Evolutionary conservation across 2,329 filamentous ascomycete genomes (phyloP).

Genomic region (Pleurostoma richardsiae): DNA sequence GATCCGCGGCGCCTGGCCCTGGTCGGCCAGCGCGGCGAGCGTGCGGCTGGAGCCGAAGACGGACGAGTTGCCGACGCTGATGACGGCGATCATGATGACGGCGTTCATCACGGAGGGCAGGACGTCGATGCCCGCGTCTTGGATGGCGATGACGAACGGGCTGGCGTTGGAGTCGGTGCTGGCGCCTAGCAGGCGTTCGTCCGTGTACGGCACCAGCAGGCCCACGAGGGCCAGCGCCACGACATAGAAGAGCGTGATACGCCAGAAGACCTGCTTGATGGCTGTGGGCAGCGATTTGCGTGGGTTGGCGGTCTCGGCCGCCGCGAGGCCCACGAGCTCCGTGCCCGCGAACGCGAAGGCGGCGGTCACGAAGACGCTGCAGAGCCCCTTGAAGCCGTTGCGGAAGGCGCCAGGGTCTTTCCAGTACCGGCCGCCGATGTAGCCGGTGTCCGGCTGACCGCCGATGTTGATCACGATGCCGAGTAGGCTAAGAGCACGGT

Average conservation of each 20-base stretch:
- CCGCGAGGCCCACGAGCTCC: conserved; percentile 70
- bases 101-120: conserved; percentile 89
- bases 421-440: conserved; percentile 80
- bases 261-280: conserved; percentile 93
- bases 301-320: conserved; percentile 74
- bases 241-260: conserved; percentile 86
- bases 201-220: conserved; percentile 71
- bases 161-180: conserved; percentile 39
- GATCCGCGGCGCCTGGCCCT: conserved; percentile 73
- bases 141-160: conserved; percentile 92
- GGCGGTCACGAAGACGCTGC: conserved; percentile 70
- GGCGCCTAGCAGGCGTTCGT: conserved; percentile 56
- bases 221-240: conserved; percentile 77
- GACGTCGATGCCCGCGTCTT: conserved; percentile 73
- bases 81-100: conserved; percentile 86
- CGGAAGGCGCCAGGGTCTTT: conserved; percentile 75
- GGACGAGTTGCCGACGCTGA: conserved; percentile 88
- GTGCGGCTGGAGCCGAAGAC: conserved; percentile 90
- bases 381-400: conserved; percentile 79
- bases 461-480: conserved; percentile 83
- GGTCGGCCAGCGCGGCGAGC: conserved; percentile 82
- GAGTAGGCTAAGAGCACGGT: conserved; percentile 55
- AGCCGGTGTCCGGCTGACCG: conserved; percentile 66
- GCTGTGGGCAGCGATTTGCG: conserved; percentile 79
- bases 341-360: conserved; percentile 74